Evolutionary conservation across 2,329 filamentous ascomycete species (phyloP).

Genomic region (Orbilia javanica): DNA sequence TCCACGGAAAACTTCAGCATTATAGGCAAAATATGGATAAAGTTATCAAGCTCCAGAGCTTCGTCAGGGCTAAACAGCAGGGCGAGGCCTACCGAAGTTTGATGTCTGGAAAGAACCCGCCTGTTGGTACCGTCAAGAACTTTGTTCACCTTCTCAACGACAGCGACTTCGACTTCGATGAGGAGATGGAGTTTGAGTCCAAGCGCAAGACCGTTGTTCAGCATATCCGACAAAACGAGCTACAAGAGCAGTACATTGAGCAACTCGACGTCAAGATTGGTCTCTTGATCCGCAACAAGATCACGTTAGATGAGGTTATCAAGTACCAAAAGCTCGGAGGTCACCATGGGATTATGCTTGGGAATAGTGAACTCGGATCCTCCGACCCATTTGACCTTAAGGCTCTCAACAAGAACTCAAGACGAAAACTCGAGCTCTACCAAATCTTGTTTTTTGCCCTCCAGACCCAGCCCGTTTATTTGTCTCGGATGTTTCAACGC

Average conservation of each 20-base stretch:
- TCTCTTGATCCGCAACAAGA: conserved; percentile 98
- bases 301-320: conserved; percentile 96
- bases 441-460: conserved; percentile 98
- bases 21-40: conserved; percentile 99
- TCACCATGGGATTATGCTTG: conserved; percentile 83
- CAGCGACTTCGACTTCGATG: conserved; percentile 98
- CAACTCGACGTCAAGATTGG: conserved; percentile 99
- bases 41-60: conserved; percentile 98
- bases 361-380: conserved; percentile 87
- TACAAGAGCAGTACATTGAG: conserved; percentile 97
- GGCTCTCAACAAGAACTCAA: conserved; percentile 94
- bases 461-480: conserved; percentile 95
- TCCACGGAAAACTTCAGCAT: conserved; percentile 78
- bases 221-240: conserved; percentile 95
- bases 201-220: conserved; percentile 96
- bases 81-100: conserved; percentile 98
- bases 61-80: conserved; percentile 92
- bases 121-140: conserved; percentile 95
- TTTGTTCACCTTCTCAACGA: conserved; percentile 98
- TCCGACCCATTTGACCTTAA: conserved; percentile 96
- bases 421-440: conserved; percentile 95
- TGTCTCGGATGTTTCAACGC: conserved; percentile 86
- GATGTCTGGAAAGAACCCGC: conserved; percentile 88
- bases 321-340: conserved; percentile 96
- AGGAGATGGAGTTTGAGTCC: conserved; percentile 96